These are phyloP conservation scores for Calycina herbarum DNA, from an alignment of 2,329 filamentous ascomycete species.

Conservation along the genomic window DNA sequence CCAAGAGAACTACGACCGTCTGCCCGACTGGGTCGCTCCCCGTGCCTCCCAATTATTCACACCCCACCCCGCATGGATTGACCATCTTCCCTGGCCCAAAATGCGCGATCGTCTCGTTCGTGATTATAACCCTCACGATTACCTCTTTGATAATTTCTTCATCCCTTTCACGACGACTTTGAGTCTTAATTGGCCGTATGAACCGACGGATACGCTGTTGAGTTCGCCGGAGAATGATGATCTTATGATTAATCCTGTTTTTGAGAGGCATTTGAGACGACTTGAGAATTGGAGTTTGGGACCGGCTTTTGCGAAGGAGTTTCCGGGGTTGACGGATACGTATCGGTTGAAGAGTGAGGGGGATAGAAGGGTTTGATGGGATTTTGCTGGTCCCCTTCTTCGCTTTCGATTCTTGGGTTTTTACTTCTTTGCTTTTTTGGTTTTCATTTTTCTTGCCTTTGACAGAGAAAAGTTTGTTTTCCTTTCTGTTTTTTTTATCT, in stretches of 20 bases:
- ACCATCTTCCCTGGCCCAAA: conserved; percentile 75
- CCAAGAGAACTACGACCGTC: conserved; percentile 72
- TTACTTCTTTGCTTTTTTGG: background rate
- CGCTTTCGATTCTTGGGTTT: background rate
- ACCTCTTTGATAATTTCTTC: conserved; percentile 79
- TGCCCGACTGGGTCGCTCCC: conserved; percentile 74
- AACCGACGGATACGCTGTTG: conserved; percentile 68
- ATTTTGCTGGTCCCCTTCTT: background rate
- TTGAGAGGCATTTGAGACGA: conserved; percentile 75
- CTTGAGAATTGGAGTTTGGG: conserved; percentile 83
- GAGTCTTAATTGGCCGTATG: conserved; percentile 82
- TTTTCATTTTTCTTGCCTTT: background rate
- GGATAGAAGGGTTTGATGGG: conserved; percentile 23
- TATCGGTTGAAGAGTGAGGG: conserved; percentile 37
- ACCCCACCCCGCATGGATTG: conserved; percentile 78
- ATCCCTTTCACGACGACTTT: conserved; percentile 77
- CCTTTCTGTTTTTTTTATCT: background rate
- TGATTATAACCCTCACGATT: conserved; percentile 49
- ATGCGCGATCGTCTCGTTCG: conserved; percentile 69
- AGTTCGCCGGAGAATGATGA: conserved; percentile 58
- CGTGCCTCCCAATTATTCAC: conserved; percentile 63
- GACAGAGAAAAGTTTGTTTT: background rate
- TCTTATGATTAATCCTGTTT: conserved; percentile 80
- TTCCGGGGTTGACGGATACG: conserved; percentile 55
- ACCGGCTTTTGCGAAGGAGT: conserved; percentile 62